Conservation (phyloP, 2,329 filamentous ascomycete genomes). For the Cladosporium sp. region DNA sequence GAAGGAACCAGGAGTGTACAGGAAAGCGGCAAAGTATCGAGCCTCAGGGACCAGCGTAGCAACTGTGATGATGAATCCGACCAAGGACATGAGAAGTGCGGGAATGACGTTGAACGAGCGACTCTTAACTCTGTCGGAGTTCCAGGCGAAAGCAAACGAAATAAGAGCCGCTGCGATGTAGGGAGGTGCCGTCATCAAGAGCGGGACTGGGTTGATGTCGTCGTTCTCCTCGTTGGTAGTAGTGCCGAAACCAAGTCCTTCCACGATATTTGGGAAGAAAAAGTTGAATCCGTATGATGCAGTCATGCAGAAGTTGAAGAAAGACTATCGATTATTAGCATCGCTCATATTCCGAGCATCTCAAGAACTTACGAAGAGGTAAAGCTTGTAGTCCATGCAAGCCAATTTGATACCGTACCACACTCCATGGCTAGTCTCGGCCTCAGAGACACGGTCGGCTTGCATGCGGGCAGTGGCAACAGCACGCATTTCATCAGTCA, state of each 20-base stretch:
- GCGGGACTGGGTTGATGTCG: neutral
- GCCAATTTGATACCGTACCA: slow-evolving; percentile 1
- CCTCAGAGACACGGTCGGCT: slow-evolving; percentile 7
- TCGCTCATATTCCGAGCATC: no score
- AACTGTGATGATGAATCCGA: slow-evolving; percentile 4
- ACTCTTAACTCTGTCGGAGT: slow-evolving; percentile 6
- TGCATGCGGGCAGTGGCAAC: slow-evolving; percentile 7
- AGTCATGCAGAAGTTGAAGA: slow-evolving; percentile 6
- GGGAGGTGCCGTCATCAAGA: slow-evolving; percentile 52
- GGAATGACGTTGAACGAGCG: slow-evolving; percentile 7
- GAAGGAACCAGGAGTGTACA: slow-evolving; percentile 33
- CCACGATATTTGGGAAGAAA: slow-evolving; percentile 1
- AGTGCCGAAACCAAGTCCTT: neutral
- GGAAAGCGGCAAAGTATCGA: slow-evolving; percentile 30
- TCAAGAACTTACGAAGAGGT: slow-evolving; percentile 3
- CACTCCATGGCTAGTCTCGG: neutral
- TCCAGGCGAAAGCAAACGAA: neutral
- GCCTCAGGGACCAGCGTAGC: slow-evolving; percentile 4
- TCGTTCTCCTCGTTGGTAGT: neutral
- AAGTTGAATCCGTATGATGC: slow-evolving; percentile 1
- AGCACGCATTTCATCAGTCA: slow-evolving; percentile 8
- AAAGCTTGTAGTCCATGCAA: slow-evolving; percentile 10
- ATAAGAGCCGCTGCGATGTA: slow-evolving; percentile 49
- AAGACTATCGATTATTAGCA: neutral
- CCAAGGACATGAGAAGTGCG: neutral